These are phyloP conservation scores for Yarrowia bubula DNA, from an alignment of 805 yeast genomes.

Conservation along the genomic window DNA sequence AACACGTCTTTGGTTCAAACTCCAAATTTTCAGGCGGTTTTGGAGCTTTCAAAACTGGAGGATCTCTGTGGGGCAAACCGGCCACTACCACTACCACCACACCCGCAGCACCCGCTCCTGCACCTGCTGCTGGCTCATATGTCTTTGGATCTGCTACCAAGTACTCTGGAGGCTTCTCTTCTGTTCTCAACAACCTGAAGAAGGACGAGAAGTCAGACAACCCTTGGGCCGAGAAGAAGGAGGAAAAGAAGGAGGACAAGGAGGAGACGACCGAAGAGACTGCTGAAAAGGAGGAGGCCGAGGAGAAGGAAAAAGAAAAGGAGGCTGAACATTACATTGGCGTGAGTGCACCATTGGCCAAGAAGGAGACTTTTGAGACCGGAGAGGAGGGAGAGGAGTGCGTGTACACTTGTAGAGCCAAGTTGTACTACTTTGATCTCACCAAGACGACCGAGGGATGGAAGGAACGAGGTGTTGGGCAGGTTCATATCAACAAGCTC, in stretches of 20 bases:
- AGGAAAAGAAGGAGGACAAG: constrained; percentile 26
- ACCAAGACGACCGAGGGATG: constrained; percentile 71
- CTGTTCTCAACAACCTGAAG: constrained; percentile 10
- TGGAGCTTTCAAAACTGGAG: constrained; percentile 34
- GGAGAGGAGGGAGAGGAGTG: constrained; percentile 89
- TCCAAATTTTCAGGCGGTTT: constrained; percentile 27
- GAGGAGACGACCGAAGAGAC: constrained; percentile 32
- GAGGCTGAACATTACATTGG: constrained; percentile 39
- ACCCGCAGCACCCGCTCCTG: not conserved
- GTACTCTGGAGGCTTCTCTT: constrained; percentile 24
- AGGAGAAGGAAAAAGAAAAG: constrained; percentile 33
- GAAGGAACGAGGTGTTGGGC: constrained; percentile 94
- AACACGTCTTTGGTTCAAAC: constrained; percentile 40
- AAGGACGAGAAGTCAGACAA: constrained; percentile 50
- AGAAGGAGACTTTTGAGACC: constrained; percentile 52
- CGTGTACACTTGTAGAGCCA: constrained; percentile 66
- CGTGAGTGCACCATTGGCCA: constrained; percentile 36
- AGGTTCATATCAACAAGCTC: constrained; percentile 68
- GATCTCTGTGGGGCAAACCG: constrained; percentile 11
- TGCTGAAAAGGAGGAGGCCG: constrained; percentile 32
- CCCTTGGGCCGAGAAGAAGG: constrained; percentile 28
- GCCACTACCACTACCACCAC: not conserved
- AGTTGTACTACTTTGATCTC: constrained; percentile 72
- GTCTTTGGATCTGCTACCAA: constrained; percentile 24
- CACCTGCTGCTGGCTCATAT: not conserved